phyloP scores from a whole-genome alignment of 495 filamentous ascomycete species.

The Aspergillus biplanus region DNA sequence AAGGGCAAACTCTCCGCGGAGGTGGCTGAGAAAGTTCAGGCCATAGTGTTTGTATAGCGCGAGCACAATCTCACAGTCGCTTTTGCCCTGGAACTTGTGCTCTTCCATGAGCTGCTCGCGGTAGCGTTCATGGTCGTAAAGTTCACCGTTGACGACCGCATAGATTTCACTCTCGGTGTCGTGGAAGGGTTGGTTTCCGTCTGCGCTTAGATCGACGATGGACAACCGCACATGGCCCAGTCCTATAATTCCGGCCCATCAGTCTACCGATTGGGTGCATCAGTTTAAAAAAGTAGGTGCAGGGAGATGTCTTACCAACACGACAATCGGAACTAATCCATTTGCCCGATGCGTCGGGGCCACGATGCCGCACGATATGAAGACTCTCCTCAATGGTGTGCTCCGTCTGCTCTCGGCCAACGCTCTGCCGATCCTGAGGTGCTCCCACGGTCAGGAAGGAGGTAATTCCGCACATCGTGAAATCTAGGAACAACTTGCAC shows the following conservation, averaged over 20 bases:
- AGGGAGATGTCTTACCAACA: constrained; percentile 31
- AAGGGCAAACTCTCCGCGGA: constrained; percentile 56
- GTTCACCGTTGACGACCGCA: constrained; percentile 59
- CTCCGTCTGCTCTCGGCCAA: background rate
- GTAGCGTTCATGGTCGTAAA: constrained; percentile 54
- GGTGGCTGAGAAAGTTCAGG: constrained; percentile 43
- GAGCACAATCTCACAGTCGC: constrained; percentile 54
- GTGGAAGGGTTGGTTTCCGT: constrained; percentile 52
- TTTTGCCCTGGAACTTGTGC: constrained; percentile 45
- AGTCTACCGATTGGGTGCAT: background rate
- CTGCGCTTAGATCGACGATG: constrained; percentile 54
- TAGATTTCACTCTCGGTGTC: constrained; percentile 41
- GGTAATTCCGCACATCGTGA: constrained; percentile 12
- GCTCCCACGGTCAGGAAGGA: background rate
- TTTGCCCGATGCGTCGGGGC: constrained; percentile 49
- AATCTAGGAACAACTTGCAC: background rate
- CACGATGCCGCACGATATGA: constrained; percentile 50
- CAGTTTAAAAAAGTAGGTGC: background rate
- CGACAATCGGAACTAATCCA: constrained; percentile 49
- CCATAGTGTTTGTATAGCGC: constrained; percentile 55
- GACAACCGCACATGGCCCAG: constrained; percentile 52
- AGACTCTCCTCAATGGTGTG: constrained; percentile 31
- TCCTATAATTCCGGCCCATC: constrained; percentile 8
- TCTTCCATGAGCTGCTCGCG: constrained; percentile 34
- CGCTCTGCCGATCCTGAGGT: background rate